These are phyloP conservation scores for Trifolium fragiferum DNA, from an alignment of 306 rosid genomes.

Conservation along the genomic window DNA sequence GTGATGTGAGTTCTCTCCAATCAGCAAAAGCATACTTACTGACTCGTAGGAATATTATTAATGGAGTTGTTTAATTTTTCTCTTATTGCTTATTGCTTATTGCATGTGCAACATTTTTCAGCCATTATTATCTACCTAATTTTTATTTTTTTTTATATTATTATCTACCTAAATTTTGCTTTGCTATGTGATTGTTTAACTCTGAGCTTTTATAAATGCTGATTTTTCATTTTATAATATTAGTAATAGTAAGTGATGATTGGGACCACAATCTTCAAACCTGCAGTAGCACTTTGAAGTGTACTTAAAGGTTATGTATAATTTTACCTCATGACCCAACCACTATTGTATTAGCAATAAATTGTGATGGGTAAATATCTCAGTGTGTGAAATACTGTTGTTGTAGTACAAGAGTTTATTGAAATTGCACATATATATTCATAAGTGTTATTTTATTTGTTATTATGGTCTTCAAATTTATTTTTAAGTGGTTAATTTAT, in stretches of 20 bases:
- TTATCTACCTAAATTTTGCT: neutral
- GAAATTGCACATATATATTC: too few relatives aligned
- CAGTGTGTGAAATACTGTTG: too few relatives aligned
- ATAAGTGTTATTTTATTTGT: too few relatives aligned
- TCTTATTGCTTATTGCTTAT: neutral
- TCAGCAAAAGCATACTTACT: slow-evolving; percentile 6
- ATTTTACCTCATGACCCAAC: slow-evolving; percentile 35
- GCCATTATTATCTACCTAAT: neutral
- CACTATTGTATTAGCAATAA: slow-evolving; percentile 26
- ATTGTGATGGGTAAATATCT: neutral
- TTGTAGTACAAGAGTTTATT: too few relatives aligned
- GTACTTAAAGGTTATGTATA: neutral
- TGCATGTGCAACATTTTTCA: slow-evolving; percentile 16
- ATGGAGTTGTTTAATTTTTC: slow-evolving; percentile 19
- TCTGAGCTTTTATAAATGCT: slow-evolving; percentile 15
- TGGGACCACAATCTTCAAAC: slow-evolving; percentile 42
- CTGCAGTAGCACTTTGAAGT: slow-evolving; percentile 5
- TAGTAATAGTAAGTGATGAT: too few relatives aligned
- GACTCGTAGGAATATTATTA: slow-evolving; percentile 22
- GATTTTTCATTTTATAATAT: neutral
- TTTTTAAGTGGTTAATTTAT: too few relatives aligned
- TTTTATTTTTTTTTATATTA: too few relatives aligned
- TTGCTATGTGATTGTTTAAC: neutral
- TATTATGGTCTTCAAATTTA: too few relatives aligned
- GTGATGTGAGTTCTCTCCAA: slow-evolving; percentile 5